Conservation (phyloP, 768 basidiomycete genomes). For the Calocera viscosa region DNA sequence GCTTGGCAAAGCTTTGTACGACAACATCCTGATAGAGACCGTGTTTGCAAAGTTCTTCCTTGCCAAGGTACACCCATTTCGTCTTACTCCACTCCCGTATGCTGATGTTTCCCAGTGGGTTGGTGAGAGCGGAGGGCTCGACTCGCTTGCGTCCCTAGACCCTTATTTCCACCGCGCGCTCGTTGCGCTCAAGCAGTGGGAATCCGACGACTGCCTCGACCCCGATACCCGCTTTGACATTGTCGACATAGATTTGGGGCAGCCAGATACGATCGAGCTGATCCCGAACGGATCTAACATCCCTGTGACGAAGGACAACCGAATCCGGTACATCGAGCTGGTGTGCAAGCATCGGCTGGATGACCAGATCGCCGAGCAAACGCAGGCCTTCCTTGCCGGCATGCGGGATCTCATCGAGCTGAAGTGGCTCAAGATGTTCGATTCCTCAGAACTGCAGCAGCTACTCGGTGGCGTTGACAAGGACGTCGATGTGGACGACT, state of each 20-base stretch:
- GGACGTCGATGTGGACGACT: conserved; percentile 72
- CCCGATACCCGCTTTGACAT: not conserved
- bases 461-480: conserved; percentile 80
- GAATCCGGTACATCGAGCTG: conserved; percentile 78
- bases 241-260: conserved; percentile 51
- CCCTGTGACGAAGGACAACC: conserved; percentile 77
- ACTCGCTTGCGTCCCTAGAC: conserved; percentile 84
- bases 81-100: too few relatives aligned
- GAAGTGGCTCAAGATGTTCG: conserved; percentile 87
- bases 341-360: conserved; percentile 81
- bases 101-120: too few relatives aligned
- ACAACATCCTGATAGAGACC: conserved; percentile 88
- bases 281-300: conserved; percentile 71
- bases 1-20: conserved; percentile 91
- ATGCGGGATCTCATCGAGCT: conserved; percentile 83
- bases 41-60: conserved; percentile 94
- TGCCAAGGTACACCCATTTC: too few relatives aligned
- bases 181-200: conserved; percentile 84
- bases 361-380: conserved; percentile 75
- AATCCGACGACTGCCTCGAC: conserved; percentile 16
- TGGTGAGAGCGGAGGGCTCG: conserved; percentile 78
- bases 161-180: conserved; percentile 85
- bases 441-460: conserved; percentile 88
- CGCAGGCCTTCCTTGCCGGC: conserved; percentile 62
- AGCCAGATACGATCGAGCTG: conserved; percentile 60